A percentile compares a stretch with the other conserved stretches of the same genome.
Evolutionary conservation across 805 yeast genomes (phyloP).

Genomic region (Zygosaccharomyces bailii): DNA sequence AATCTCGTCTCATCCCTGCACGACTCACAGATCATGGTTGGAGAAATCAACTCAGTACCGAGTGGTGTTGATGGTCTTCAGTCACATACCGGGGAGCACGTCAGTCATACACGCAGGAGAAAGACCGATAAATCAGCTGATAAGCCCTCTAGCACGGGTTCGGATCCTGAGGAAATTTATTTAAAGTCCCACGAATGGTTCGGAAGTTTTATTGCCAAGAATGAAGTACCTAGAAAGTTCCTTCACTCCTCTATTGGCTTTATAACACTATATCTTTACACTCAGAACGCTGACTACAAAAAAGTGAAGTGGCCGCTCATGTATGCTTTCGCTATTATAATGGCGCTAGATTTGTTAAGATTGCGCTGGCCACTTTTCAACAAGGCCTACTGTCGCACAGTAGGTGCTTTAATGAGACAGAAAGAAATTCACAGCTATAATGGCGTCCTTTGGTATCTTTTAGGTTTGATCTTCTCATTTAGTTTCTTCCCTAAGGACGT

Average conservation of each 20-base stretch:
- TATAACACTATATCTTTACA: slow-evolving; percentile 69
- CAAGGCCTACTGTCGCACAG: slow-evolving; percentile 55
- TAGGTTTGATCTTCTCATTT: slow-evolving; percentile 75
- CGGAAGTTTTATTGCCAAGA: slow-evolving; percentile 59
- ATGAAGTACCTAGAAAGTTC: slow-evolving; percentile 84
- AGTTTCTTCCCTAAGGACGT: slow-evolving; percentile 74
- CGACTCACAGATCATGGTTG: slow-evolving; percentile 6
- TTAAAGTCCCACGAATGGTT: slow-evolving; percentile 43
- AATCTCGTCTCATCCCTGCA: not conserved
- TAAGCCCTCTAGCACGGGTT: not conserved
- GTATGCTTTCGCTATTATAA: slow-evolving; percentile 52
- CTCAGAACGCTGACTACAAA: slow-evolving; percentile 51
- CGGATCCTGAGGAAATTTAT: slow-evolving; percentile 23
- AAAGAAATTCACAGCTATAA: slow-evolving; percentile 68
- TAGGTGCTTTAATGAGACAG: slow-evolving; percentile 84
- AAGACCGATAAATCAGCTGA: slow-evolving; percentile 3
- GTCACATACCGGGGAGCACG: not conserved
- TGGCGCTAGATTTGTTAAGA: slow-evolving; percentile 64
- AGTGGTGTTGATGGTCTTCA: slow-evolving; percentile 6
- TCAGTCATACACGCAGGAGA: slow-evolving; percentile 6
- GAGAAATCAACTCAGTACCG: slow-evolving; percentile 14
- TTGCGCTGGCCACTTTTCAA: slow-evolving; percentile 62
- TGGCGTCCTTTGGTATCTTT: slow-evolving; percentile 84
- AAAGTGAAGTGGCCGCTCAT: slow-evolving; percentile 60
- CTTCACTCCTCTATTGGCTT: slow-evolving; percentile 90